These are phyloP conservation scores for Taxawa tesnikishii DNA, from an alignment of 2,329 filamentous ascomycete species.

Conservation along the genomic window DNA sequence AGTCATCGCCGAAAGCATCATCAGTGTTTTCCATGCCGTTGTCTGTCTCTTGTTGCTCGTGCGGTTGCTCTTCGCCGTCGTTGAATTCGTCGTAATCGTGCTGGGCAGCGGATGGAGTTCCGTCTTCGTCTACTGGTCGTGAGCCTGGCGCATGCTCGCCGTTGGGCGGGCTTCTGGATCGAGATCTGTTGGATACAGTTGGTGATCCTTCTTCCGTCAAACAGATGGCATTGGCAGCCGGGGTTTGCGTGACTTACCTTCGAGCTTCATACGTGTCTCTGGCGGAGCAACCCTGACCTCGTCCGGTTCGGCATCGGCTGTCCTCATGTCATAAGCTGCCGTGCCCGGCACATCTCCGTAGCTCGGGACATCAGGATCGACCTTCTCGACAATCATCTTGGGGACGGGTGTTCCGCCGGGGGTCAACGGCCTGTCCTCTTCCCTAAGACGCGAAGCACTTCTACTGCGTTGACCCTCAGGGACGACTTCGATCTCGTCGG, in stretches of 20 bases:
- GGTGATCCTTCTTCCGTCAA: slow-evolving; percentile 51
- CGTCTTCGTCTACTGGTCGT: slow-evolving; percentile 6
- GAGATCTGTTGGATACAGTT: slow-evolving; percentile 38
- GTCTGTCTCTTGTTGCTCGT: slow-evolving; percentile 3
- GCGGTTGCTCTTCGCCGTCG: neutral
- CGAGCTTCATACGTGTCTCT: slow-evolving; percentile 28
- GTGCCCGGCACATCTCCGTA: slow-evolving; percentile 53
- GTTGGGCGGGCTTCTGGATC: slow-evolving; percentile 9
- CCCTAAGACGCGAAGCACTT: slow-evolving; percentile 22
- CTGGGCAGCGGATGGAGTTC: slow-evolving; percentile 34
- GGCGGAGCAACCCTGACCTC: slow-evolving; percentile 38
- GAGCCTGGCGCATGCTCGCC: neutral
- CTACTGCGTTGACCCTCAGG: slow-evolving; percentile 29
- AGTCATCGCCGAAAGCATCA: slow-evolving; percentile 59
- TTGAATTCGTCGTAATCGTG: slow-evolving; percentile 28
- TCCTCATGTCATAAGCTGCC: slow-evolving; percentile 41
- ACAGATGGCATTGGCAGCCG: slow-evolving; percentile 15
- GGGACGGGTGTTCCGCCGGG: slow-evolving; percentile 43
- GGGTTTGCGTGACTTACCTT: slow-evolving; percentile 40
- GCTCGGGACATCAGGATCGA: slow-evolving; percentile 43
- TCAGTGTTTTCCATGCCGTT: slow-evolving; percentile 45
- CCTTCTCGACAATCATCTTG: slow-evolving; percentile 48
- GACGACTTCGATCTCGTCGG: slow-evolving; percentile 50
- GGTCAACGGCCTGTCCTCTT: slow-evolving; percentile 32
- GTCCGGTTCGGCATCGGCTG: slow-evolving; percentile 48